A percentile compares a stretch with the other conserved stretches of the same genome.
phyloP scores from a whole-genome alignment of 1,284 basidiomycete species.

The Cryptococcus floricola region DNA sequence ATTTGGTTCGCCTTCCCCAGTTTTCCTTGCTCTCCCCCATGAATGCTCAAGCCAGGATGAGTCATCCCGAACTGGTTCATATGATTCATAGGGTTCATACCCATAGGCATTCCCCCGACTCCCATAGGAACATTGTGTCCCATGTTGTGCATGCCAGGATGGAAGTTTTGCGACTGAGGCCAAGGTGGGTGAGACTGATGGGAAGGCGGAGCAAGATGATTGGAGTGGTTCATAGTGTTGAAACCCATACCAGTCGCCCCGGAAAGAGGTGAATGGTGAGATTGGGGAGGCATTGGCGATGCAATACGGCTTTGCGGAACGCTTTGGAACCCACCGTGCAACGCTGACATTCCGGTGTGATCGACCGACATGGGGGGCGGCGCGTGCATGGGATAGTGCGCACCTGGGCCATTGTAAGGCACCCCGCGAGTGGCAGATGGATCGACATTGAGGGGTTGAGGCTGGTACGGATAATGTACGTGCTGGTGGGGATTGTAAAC shows the following conservation, averaged over 20 bases:
- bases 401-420: slow-evolving; percentile 40
- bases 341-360: slow-evolving; percentile 33
- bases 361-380: slow-evolving; percentile 32
- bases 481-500: slow-evolving; percentile 46
- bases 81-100: slow-evolving; percentile 14
- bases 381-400: slow-evolving; percentile 27
- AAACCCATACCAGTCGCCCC: neutral
- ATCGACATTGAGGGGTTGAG: slow-evolving; percentile 41
- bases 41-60: slow-evolving; percentile 39
- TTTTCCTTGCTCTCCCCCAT: slow-evolving; percentile 53
- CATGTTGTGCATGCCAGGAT: neutral
- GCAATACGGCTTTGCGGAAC: slow-evolving; percentile 14
- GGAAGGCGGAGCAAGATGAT: neutral
- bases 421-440: slow-evolving; percentile 35
- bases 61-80: slow-evolving; percentile 36
- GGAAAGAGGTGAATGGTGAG: neutral
- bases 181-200: neutral
- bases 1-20: slow-evolving; percentile 61
- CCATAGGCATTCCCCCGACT: slow-evolving; percentile 36
- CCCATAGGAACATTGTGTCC: slow-evolving; percentile 12
- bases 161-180: neutral
- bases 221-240: too few relatives aligned
- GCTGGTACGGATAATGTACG: slow-evolving; percentile 43
- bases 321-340: slow-evolving; percentile 18
- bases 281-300: slow-evolving; percentile 18